Evolutionary conservation across 129 eudicot genomes (phyloP).

Genomic region (Chrysanthemum seticuspe): DNA sequence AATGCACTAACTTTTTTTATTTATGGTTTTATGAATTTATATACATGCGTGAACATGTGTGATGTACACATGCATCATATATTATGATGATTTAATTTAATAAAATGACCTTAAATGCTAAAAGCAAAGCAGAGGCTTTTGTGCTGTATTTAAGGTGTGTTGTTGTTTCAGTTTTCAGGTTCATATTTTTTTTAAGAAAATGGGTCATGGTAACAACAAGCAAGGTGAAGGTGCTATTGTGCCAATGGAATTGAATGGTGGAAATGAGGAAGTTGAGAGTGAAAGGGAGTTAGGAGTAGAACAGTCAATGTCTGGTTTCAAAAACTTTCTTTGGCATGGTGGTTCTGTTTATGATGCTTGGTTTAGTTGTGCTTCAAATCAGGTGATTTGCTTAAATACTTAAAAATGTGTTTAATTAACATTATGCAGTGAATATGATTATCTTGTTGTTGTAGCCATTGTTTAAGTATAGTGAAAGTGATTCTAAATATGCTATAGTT

Average conservation of each 20-base stretch:
- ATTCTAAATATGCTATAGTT: no score
- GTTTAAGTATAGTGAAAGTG: no score
- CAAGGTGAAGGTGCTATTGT: slow-evolving; percentile 54
- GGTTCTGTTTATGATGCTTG: slow-evolving; percentile 86
- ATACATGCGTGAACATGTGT: slow-evolving; percentile 15
- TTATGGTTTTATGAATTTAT: slow-evolving; percentile 1
- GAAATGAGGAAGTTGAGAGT: slow-evolving; percentile 28
- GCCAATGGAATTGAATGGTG: slow-evolving; percentile 27
- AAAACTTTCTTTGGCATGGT: slow-evolving; percentile 72
- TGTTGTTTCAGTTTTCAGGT: slow-evolving; percentile 11
- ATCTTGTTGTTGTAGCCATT: no score
- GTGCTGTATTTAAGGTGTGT: slow-evolving; percentile 7
- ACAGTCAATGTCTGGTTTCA: slow-evolving; percentile 43
- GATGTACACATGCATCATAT: neutral
- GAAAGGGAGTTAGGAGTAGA: slow-evolving; percentile 26
- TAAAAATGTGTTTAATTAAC: neutral
- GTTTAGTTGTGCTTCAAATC: slow-evolving; percentile 79
- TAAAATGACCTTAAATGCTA: slow-evolving; percentile 10
- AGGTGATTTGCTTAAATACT: slow-evolving; percentile 33
- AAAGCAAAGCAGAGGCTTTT: slow-evolving; percentile 9
- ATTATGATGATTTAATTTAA: slow-evolving; percentile 4
- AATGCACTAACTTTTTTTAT: neutral
- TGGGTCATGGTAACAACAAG: slow-evolving; percentile 37
- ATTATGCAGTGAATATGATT: no score
- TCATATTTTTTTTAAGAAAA: slow-evolving; percentile 9